Conservation (phyloP, 2,329 filamentous ascomycete genomes). For the Sclerotinia nivalis region DNA sequence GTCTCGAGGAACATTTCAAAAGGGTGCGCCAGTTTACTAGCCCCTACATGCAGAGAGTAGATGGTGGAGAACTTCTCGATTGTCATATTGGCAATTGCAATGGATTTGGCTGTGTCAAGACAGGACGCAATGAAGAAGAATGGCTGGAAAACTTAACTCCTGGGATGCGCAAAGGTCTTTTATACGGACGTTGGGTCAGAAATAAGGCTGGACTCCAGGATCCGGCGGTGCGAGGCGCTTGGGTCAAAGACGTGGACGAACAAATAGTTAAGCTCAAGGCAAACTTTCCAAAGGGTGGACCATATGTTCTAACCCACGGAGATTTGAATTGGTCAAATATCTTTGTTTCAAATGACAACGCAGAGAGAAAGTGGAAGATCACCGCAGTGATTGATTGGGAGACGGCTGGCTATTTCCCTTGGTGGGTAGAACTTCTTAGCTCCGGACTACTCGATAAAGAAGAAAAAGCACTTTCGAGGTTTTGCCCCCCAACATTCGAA, state of each 20-base stretch:
- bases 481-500: too few relatives aligned
- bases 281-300: slow-evolving; percentile 6
- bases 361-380: slow-evolving; percentile 1
- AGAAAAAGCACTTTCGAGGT: rapidly evolving
- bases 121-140: slow-evolving; percentile 15
- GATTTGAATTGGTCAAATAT: neutral
- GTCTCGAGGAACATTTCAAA: rapidly evolving
- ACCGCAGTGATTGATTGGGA: slow-evolving; percentile 11
- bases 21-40: neutral
- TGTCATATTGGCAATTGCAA: neutral
- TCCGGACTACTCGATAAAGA: neutral
- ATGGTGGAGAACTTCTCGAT: neutral
- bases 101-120: neutral
- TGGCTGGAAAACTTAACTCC: slow-evolving; percentile 13
- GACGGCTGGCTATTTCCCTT: neutral
- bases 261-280: neutral
- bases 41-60: neutral
- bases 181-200: rapidly evolving
- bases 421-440: neutral
- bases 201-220: neutral
- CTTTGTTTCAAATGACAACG: neutral
- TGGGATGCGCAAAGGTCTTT: neutral
- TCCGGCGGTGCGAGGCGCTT: neutral
- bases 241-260: neutral
- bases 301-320: slow-evolving; percentile 7